Conservation (phyloP, 805 yeast genomes). For the Sungouiozyma ichnusensis region DNA sequence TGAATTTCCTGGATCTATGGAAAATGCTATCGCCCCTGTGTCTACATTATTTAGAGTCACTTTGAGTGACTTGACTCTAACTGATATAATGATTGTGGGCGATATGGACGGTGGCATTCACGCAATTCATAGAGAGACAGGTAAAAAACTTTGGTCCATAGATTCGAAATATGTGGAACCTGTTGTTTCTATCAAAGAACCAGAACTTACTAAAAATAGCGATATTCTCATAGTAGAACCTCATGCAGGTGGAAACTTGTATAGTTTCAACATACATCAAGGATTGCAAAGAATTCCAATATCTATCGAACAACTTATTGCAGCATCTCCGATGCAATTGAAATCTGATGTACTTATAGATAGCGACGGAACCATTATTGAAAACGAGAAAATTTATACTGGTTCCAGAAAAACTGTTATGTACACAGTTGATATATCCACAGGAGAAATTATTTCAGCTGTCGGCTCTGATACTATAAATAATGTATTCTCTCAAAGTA, state of each 20-base stretch:
- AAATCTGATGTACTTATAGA: conserved; percentile 37
- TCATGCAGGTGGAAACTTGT: conserved; percentile 69
- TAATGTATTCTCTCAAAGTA: neutral
- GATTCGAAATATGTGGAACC: conserved; percentile 34
- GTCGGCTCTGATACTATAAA: conserved; percentile 39
- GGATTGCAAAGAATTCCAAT: conserved; percentile 81
- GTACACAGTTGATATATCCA: conserved; percentile 57
- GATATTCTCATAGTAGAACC: conserved; percentile 87
- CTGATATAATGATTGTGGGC: conserved; percentile 56
- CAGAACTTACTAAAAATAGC: conserved; percentile 9
- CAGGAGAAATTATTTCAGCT: conserved; percentile 62
- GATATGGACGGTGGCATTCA: conserved; percentile 84
- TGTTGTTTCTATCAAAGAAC: conserved; percentile 15
- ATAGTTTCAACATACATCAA: conserved; percentile 58
- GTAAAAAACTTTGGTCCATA: conserved; percentile 67
- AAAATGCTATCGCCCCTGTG: neutral
- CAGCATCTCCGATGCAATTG: conserved; percentile 77
- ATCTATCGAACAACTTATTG: conserved; percentile 62
- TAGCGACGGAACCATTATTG: conserved; percentile 25
- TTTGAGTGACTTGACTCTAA: conserved; percentile 22
- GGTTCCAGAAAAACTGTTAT: conserved; percentile 72
- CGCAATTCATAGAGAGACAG: conserved; percentile 66
- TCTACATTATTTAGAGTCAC: conserved; percentile 6
- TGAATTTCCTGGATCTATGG: neutral
- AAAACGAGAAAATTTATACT: conserved; percentile 74